These are phyloP conservation scores for Candida dajiaensis DNA, from an alignment of 805 yeast species.

Conservation along the genomic window DNA sequence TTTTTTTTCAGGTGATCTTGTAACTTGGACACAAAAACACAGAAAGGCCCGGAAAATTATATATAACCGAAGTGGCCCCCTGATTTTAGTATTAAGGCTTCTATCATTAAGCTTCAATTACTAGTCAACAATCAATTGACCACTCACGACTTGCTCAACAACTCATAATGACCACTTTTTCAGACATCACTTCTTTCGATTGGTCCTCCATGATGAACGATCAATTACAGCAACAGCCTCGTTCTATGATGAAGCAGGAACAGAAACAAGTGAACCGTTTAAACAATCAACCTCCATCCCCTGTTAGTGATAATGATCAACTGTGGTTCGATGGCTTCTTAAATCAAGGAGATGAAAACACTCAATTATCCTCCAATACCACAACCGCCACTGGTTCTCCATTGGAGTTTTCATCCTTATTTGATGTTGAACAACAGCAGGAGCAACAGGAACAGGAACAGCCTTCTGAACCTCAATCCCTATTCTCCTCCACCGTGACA, in stretches of 20 bases:
- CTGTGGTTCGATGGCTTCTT: constrained; percentile 22
- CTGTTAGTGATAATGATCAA: constrained; percentile 11
- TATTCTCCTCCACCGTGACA: constrained; percentile 23
- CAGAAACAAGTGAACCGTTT: constrained; percentile 7
- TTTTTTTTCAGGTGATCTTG: constrained; percentile 1
- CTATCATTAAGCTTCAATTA: not conserved
- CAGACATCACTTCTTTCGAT: constrained; percentile 20
- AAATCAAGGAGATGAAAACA: constrained; percentile 5
- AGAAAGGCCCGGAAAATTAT: not conserved
- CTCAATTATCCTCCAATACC: constrained; percentile 2
- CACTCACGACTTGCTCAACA: not conserved
- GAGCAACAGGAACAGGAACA: constrained; percentile 8
- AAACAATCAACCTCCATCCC: constrained; percentile 8
- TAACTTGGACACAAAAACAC: not conserved
- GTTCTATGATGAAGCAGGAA: constrained; percentile 8
- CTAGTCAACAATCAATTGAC: not conserved
- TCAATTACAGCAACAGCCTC: constrained; percentile 5
- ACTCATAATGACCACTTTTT: constrained; percentile 15
- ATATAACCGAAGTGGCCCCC: not conserved
- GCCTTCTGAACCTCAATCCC: constrained; percentile 6
- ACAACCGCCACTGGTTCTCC: constrained; percentile 20
- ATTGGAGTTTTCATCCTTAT: constrained; percentile 23
- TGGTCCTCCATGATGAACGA: constrained; percentile 20
- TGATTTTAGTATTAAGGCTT: not conserved
- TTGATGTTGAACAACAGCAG: constrained; percentile 13